Evolutionary conservation across 257 asterid genomes (phyloP), one percentile per base, ranked within the genome.

Genomic region (Penstemon eatonii): DNA sequence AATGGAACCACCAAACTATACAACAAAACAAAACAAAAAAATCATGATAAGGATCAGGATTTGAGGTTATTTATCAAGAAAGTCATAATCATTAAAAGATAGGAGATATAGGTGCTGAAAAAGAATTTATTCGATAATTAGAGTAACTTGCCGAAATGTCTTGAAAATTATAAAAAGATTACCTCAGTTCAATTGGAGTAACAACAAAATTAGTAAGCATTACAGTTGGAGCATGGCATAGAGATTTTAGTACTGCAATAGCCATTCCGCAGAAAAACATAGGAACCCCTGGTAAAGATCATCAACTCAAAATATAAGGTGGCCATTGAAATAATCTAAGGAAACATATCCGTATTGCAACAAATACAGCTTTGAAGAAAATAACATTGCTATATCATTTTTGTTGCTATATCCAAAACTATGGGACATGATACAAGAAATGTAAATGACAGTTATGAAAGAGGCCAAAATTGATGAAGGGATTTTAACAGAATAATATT

Each of bases 171-270:
- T 9, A 13, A 57, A 67, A 50, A 25, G 37, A 61, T 77, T 71
- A 88, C 98, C 98, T 88, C 69, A 92, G 75, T 70, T 92, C 98
- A 68, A 90, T 63, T 4, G 97, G 97, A 61, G 98, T 92, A 37
- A 91, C 95, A 60, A 85, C 76, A 58, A 92, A 87, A 76, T 92
- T 92, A 19, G 97, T 83, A 72, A 90, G 80, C 97, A 92, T 88
- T 42, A 92, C 90, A 46, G 97, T 92, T 36, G 98, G 97, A 71
- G 98, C 96, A 79, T 92, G 93, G 54, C 90, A 88, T 53, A 56
- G 76, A 61, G 94, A 77, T 77, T 97, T 84, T 43, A 88, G 92
- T 41, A 84, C 41, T 7, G 92, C 97, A 74, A 88, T 85, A 63
- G 95, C 93, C 74, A 88, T 37, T 47, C 96, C 98, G 50, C 98